Conservation (phyloP, 768 basidiomycete genomes). For the Cystoderma amianthinum region DNA sequence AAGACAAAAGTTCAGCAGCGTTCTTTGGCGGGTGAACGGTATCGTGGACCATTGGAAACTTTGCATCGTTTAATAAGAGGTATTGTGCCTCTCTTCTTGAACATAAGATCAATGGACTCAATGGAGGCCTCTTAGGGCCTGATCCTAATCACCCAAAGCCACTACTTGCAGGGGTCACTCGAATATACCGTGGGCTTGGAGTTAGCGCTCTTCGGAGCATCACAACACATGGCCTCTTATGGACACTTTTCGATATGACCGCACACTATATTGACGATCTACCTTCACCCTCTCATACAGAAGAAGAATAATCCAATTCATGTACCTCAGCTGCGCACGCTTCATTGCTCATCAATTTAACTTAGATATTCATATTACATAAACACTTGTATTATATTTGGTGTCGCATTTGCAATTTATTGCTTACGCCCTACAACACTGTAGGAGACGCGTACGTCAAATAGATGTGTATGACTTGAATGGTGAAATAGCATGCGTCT, state of each 20-base stretch:
- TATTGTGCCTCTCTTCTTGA: slow-evolving; percentile 18
- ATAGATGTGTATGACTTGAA: not conserved
- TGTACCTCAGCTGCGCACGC: not conserved
- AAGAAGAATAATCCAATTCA: slow-evolving; percentile 5
- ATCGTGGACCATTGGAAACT: slow-evolving; percentile 69
- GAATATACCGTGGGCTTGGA: slow-evolving; percentile 91
- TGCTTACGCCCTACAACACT: not conserved
- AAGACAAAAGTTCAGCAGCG: slow-evolving; percentile 97
- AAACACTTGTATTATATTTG: slow-evolving; percentile 8
- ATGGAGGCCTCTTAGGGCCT: slow-evolving; percentile 42
- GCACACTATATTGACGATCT: slow-evolving; percentile 65
- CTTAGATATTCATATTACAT: slow-evolving; percentile 9
- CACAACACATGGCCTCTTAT: slow-evolving; percentile 88
- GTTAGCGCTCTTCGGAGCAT: slow-evolving; percentile 90
- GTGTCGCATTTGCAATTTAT: slow-evolving; percentile 1
- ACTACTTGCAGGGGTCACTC: slow-evolving; percentile 65
- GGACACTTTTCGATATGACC: slow-evolving; percentile 88
- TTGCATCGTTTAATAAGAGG: slow-evolving; percentile 77
- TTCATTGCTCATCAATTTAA: slow-evolving; percentile 2
- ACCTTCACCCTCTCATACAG: slow-evolving; percentile 18
- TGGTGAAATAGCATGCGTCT: no score
- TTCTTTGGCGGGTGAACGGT: slow-evolving; percentile 71
- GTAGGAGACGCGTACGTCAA: not conserved
- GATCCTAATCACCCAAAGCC: slow-evolving; percentile 76
- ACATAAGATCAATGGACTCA: slow-evolving; percentile 2